phyloP scores from a whole-genome alignment of 2,329 filamentous ascomycete species.

The Esteya vermicola region DNA sequence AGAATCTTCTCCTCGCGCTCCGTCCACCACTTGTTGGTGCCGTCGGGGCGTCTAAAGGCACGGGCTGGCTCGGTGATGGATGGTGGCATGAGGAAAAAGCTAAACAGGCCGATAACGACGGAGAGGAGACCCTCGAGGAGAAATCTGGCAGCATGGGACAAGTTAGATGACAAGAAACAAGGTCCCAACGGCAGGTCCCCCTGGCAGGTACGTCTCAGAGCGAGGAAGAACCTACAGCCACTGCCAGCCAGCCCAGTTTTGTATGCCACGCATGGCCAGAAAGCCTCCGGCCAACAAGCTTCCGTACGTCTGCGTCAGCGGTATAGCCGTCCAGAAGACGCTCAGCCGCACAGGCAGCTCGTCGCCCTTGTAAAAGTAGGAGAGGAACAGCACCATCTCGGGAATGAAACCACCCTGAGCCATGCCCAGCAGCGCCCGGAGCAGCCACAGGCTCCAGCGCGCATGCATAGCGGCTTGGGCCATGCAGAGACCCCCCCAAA shows the following conservation, averaged over 20 bases:
- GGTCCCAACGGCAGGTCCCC: too few species aligned
- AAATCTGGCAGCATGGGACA: slow-evolving; percentile 16
- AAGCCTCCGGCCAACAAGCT: slow-evolving; percentile 22
- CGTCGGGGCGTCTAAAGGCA: slow-evolving; percentile 27
- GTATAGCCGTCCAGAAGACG: slow-evolving; percentile 15
- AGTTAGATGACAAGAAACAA: not conserved
- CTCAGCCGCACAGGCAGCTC: slow-evolving; percentile 18
- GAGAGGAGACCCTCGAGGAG: slow-evolving; percentile 40
- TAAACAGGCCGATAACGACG: slow-evolving; percentile 32
- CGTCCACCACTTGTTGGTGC: slow-evolving; percentile 42
- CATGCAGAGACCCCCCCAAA: slow-evolving; percentile 17
- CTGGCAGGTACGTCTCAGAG: too few species aligned
- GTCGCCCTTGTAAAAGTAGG: slow-evolving; percentile 18
- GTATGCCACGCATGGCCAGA: slow-evolving; percentile 21
- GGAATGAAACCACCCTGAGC: slow-evolving; percentile 2
- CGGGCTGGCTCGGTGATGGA: slow-evolving; percentile 5
- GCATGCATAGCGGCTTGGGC: slow-evolving; percentile 15
- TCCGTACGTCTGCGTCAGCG: slow-evolving; percentile 18
- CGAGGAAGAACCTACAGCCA: slow-evolving; percentile 24
- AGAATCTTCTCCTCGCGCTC: slow-evolving; percentile 42
- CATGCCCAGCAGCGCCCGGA: slow-evolving; percentile 13
- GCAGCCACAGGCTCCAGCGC: slow-evolving; percentile 10
- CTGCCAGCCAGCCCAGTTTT: slow-evolving; percentile 23
- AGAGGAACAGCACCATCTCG: slow-evolving; percentile 17
- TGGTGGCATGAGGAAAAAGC: slow-evolving; percentile 40